Percentiles rank a stretch among this genome's conserved stretches.
phyloP scores from a whole-genome alignment of 192 early-diverging fungal genomes.

The Anaeromyces robustus region DNA sequence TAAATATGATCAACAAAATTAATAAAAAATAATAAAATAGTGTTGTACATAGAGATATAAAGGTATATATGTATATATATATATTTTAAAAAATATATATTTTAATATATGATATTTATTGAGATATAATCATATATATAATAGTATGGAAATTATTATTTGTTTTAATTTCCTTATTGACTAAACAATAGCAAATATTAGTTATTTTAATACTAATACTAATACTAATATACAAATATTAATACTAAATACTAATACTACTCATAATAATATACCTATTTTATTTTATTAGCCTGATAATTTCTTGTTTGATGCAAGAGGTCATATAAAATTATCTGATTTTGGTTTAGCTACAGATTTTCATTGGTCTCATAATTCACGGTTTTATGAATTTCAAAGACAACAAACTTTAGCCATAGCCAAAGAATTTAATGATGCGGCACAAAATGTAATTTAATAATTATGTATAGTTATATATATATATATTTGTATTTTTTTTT shows the following conservation, averaged over 20 bases:
- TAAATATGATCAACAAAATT: background rate
- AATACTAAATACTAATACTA: too few relatives aligned
- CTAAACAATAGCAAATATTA: too few relatives aligned
- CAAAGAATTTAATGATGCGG: constrained; percentile 26
- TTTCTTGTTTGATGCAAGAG: constrained; percentile 46
- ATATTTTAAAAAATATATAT: background rate
- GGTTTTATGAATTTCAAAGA: constrained; percentile 42
- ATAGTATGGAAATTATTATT: too few relatives aligned
- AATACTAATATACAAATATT: too few relatives aligned
- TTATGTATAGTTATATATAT: too few relatives aligned
- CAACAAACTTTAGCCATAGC: constrained; percentile 20
- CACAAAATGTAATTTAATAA: background rate
- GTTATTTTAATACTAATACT: background rate
- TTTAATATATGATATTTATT: too few relatives aligned
- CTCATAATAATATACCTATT: too few relatives aligned
- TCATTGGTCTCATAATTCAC: constrained; percentile 44
- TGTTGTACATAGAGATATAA: constrained; percentile 43
- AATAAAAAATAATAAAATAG: constrained; percentile 3
- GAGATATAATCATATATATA: too few relatives aligned
- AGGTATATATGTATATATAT: constrained; percentile 17
- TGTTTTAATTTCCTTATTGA: too few relatives aligned
- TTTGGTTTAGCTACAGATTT: constrained; percentile 57
- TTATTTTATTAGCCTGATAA: constrained; percentile 57
- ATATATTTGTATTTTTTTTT: constrained; percentile 17
- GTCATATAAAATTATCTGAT: constrained; percentile 52